Evolutionary conservation across 179 eudicot species (phyloP).

Genomic region (Sideroxylon spinosum): DNA sequence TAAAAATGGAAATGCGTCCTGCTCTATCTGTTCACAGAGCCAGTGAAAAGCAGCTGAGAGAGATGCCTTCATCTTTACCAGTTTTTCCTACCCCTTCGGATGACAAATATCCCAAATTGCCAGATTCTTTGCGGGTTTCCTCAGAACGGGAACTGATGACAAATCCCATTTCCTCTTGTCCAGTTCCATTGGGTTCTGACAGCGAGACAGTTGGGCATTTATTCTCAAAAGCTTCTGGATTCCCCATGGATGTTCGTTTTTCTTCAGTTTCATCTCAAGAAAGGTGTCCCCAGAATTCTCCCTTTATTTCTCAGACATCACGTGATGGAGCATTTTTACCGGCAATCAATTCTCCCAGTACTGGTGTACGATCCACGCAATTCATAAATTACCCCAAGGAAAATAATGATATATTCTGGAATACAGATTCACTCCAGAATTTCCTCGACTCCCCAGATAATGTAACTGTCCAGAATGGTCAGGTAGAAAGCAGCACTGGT

Average conservation of each 20-base stretch:
- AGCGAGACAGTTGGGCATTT: constrained; percentile 27
- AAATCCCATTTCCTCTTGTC: constrained; percentile 33
- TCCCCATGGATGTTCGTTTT: constrained; percentile 35
- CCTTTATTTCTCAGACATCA: constrained; percentile 32
- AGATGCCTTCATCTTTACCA: constrained; percentile 44
- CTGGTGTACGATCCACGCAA: constrained; percentile 31
- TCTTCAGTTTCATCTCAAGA: constrained; percentile 36
- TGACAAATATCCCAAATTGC: constrained; percentile 47
- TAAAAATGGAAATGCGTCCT: constrained; percentile 39
- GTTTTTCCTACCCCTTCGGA: constrained; percentile 37
- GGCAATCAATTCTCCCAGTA: constrained; percentile 28
- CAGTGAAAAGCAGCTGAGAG: constrained; percentile 30
- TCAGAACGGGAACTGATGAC: constrained; percentile 36
- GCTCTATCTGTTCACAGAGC: constrained; percentile 48
- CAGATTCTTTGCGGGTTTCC: constrained; percentile 44
- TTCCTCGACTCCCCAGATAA: constrained; percentile 37
- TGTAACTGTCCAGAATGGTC: constrained; percentile 32
- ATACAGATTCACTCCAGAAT: constrained; percentile 35
- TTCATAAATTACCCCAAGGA: constrained; percentile 34
- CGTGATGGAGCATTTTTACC: constrained; percentile 34
- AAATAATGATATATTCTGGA: constrained; percentile 36
- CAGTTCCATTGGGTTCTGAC: constrained; percentile 22
- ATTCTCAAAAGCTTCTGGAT: constrained; percentile 38
- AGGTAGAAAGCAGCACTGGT: constrained; percentile 27
- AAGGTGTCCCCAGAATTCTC: constrained; percentile 27